Percentiles rank a stretch among this genome's conserved stretches.
These are phyloP conservation scores for Alternaria panax DNA, from an alignment of 2,329 filamentous ascomycete species.

Conservation along the genomic window DNA sequence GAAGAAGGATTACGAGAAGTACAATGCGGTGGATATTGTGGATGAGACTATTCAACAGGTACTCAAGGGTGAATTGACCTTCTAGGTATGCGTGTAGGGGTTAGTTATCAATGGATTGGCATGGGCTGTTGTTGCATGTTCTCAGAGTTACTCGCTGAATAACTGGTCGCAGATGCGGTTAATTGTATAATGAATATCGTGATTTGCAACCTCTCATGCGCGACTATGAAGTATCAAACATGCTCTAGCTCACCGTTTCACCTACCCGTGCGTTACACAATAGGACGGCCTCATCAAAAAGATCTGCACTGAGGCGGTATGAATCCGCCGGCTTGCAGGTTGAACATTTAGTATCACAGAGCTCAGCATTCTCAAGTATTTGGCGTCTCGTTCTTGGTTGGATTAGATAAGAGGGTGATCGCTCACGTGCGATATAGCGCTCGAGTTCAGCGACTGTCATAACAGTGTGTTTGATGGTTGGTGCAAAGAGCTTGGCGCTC, in stretches of 20 bases:
- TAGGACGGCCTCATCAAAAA: neutral
- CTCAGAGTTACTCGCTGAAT: neutral
- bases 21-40: slow-evolving; percentile 14
- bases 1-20: slow-evolving; percentile 8
- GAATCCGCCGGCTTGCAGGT: neutral
- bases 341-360: neutral
- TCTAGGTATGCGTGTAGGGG: neutral
- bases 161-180: neutral
- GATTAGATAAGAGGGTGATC: neutral
- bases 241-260: neutral
- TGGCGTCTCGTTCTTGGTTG: neutral
- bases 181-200: neutral
- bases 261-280: neutral
- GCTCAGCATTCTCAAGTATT: neutral
- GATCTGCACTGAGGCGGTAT: neutral
- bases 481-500: neutral
- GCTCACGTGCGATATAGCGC: neutral
- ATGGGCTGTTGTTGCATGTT: neutral
- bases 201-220: neutral
- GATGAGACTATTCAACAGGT: slow-evolving; percentile 10
- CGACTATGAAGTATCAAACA: neutral
- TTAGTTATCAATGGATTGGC: neutral
- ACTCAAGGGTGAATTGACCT: neutral
- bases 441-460: neutral
- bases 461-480: neutral